These are phyloP conservation scores for Cicer bijugum DNA, from an alignment of 306 rosid genomes.

Conservation along the genomic window DNA sequence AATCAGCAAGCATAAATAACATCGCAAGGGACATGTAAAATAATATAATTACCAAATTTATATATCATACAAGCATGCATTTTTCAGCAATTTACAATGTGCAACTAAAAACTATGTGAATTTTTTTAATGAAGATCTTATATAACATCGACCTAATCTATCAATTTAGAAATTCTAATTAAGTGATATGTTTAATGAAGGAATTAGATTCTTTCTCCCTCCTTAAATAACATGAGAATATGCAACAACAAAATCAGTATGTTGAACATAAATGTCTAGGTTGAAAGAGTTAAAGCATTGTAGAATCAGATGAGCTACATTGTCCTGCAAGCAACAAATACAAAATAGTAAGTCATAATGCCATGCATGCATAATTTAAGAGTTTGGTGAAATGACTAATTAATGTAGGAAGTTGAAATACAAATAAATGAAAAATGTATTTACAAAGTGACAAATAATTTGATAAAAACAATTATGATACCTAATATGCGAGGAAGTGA, in stretches of 20 bases:
- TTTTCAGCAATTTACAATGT: background rate
- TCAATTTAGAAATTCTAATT: slow-evolving; percentile 32
- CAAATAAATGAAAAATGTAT: background rate
- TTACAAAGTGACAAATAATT: background rate
- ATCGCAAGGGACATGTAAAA: background rate
- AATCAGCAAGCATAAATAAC: background rate
- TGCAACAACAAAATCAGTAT: slow-evolving; percentile 47
- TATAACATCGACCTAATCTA: slow-evolving; percentile 22
- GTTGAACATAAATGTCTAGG: slow-evolving; percentile 42
- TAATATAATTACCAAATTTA: background rate
- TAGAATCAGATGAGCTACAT: slow-evolving; percentile 62
- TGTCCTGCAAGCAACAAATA: slow-evolving; percentile 58
- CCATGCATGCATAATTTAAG: background rate
- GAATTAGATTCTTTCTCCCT: slow-evolving; percentile 11
- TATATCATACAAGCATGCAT: slow-evolving; percentile 26
- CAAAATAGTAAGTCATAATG: slow-evolving; percentile 28
- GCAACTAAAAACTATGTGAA: slow-evolving; percentile 21
- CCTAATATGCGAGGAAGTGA: background rate
- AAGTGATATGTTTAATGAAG: slow-evolving; percentile 15
- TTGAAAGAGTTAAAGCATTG: slow-evolving; percentile 62
- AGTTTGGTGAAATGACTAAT: background rate
- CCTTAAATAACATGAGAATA: slow-evolving; percentile 46
- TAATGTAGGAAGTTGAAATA: slow-evolving; percentile 1
- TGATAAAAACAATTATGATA: too few species aligned
- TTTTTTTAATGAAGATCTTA: background rate